These are phyloP conservation scores for Wickerhamiella bombiphila DNA, from an alignment of 805 yeast genomes.

Conservation along the genomic window DNA sequence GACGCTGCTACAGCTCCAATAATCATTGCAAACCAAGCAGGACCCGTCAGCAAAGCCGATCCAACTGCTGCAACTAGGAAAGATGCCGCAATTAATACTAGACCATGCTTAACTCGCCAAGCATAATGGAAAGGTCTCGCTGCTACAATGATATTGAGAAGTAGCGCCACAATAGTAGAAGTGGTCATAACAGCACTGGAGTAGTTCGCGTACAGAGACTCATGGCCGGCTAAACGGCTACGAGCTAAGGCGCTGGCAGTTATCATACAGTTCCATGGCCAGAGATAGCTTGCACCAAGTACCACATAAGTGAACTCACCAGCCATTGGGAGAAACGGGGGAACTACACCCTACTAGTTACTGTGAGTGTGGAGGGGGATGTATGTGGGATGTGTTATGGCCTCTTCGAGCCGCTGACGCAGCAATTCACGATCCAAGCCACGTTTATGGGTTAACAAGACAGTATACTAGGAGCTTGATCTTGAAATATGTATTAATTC, in stretches of 20 bases:
- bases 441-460: too few relatives aligned
- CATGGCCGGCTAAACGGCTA: conserved; percentile 36
- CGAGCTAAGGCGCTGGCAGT: conserved; percentile 74
- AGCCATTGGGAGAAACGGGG: not conserved
- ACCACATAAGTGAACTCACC: conserved; percentile 31
- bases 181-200: conserved; percentile 81
- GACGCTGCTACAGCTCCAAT: conserved; percentile 52
- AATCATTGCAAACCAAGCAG: conserved; percentile 23
- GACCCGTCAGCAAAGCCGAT: conserved; percentile 2
- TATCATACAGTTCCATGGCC: conserved; percentile 95
- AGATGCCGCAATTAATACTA: conserved; percentile 38
- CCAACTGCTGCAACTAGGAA: conserved; percentile 43
- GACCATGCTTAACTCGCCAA: conserved; percentile 45
- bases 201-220: conserved; percentile 34
- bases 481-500: too few relatives aligned
- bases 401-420: too few relatives aligned
- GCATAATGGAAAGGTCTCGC: conserved; percentile 50
- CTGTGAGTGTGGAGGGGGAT: too few relatives aligned
- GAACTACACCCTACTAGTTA: too few relatives aligned
- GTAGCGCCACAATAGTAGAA: conserved; percentile 54
- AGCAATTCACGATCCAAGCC: too few relatives aligned
- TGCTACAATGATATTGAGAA: conserved; percentile 46
- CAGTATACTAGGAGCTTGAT: too few relatives aligned
- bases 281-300: conserved; percentile 65
- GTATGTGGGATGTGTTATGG: too few relatives aligned